Base-by-base conservation (phyloP, 768 basidiomycete species). In the Atractiella rhizophila region DNA sequence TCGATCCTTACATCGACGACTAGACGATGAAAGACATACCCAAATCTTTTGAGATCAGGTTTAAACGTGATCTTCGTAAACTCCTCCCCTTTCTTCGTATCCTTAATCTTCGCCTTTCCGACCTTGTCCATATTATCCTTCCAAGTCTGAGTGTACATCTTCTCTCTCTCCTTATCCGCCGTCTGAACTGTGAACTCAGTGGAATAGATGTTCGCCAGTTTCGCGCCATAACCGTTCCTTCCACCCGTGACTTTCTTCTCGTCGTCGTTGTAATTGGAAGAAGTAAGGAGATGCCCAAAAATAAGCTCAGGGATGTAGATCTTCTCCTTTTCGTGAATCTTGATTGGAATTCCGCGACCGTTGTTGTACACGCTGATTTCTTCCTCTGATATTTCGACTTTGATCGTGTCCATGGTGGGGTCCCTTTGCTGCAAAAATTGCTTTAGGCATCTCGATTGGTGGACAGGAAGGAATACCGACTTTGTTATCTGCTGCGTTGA, bases 401-500 rank as follows among this genome's bases (percentile, higher is more conserved):
- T 91, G 52, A 98, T 63, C 8, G 73, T 69, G 61, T 88, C 78
- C 91, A 98, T 98, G 40, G 57, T 70, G 2, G 70, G 38, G 57
- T 96, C 88, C 49, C 88, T 94, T 53, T 88, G 78, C 88, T 98
- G 43, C 5, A 21, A 15, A 26, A 26, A n/a, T 34, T 18, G 27
- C 6, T 15, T 13, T 23, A 38, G 13, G 37, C 15, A 23, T 20
- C 12, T 9, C 11, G 10, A n/a, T n/a, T n/a, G n/a, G n/a, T 3
- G 31, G 36, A 33, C 11, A 32, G 19, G 29, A 18, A 16, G 21
- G 1, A 21, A 20, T 8, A 58, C 65, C 42, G 48, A 80, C 88
- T 74, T 98, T 98, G 63, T 96, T 91, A 58, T 98, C 91, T 4
- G 91, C 91, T 18, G 91, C 91, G 59, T 98, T 98, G 52, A 98